Percentiles rank a stretch among this genome's conserved stretches.
Evolutionary conservation across 1,284 basidiomycete genomes (phyloP).

Genomic region (Boletus subluridellus): DNA sequence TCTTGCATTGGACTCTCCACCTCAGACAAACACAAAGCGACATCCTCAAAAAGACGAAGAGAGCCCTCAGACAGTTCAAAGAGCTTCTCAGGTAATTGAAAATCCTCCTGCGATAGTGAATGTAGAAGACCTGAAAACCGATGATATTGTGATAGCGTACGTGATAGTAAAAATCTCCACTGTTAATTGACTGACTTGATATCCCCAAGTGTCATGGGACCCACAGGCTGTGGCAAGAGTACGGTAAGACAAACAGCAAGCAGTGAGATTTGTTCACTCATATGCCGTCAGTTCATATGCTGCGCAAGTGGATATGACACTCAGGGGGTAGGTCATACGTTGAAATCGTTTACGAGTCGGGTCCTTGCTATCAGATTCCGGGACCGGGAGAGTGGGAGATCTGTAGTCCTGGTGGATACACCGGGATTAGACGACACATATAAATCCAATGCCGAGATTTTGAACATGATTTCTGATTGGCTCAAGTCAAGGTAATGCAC

Average conservation of each 20-base stretch:
- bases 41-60: background rate
- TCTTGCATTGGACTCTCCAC: background rate
- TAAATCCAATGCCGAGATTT: slow-evolving; percentile 23
- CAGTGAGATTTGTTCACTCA: too few relatives aligned
- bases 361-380: slow-evolving; percentile 12
- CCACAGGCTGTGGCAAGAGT: slow-evolving; percentile 4
- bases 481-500: slow-evolving; percentile 17
- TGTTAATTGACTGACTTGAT: background rate
- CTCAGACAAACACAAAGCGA: background rate
- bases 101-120: background rate
- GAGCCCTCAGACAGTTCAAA: background rate
- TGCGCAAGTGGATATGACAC: slow-evolving; percentile 11
- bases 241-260: slow-evolving; percentile 10
- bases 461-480: slow-evolving; percentile 26
- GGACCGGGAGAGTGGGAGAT: background rate
- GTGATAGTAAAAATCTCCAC: slow-evolving; percentile 8
- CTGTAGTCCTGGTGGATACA: slow-evolving; percentile 21
- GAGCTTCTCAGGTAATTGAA: background rate
- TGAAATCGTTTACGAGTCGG: slow-evolving; percentile 15
- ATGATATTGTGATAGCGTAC: slow-evolving; percentile 23
- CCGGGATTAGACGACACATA: slow-evolving; percentile 21
- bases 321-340: slow-evolving; percentile 11
- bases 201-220: slow-evolving; percentile 22
- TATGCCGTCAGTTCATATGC: slow-evolving; percentile 26
- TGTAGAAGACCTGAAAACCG: background rate